Base-by-base conservation (phyloP, 495 filamentous ascomycete genomes). In the Massariosphaeria phaeospora region DNA sequence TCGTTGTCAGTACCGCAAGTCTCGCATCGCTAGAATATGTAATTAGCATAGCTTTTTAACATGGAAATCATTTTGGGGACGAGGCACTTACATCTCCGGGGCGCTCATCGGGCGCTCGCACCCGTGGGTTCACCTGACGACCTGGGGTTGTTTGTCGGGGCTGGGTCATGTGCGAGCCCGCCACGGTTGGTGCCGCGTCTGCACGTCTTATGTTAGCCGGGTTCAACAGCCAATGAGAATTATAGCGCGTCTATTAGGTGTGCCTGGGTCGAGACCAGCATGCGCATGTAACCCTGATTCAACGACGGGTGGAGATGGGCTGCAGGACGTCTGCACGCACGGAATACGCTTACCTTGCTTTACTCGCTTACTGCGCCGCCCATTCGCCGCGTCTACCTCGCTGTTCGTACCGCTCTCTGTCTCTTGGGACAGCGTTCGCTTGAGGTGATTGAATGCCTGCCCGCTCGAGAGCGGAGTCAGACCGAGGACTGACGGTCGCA, bases 101-200 rank as follows among this genome's bases (percentile, higher is more conserved):
- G 57, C 79, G 80, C 23, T 77, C 76, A 20, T 78, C 76, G 59
- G 82, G 23, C 6, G 48, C 83, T 46, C 76, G 78, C 33, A 89
- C 89, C 31, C 78, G 74, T 51, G 82, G 77, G 46, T 63, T 18
- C 26, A 47, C 56, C 12, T 83, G 78, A 53, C 84, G 80, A 30
- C 35, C 34, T 4, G 88, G 85, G 17, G 78, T 84, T 9, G 86
- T 82, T 33, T 89, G 88, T 38, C 90, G 85, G 62, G 95, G 87
- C 53, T 95, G 76, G 51, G 86, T 91, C 93, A 97, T 98, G 72
- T 96, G 89, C 31, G 91, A 96, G 25, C 94, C 93, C 56, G 89
- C 89, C 52, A 97, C 86, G 33, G 88, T 95, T 15, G 91, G 91
- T 47, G 85, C 83, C 34, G 81, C 79, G 78, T 93, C 88, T 91